A percentile compares a stretch with the other conserved stretches of the same genome.
phyloP scores from a whole-genome alignment of 345 rosid species.

The Barbarea vulgaris region DNA sequence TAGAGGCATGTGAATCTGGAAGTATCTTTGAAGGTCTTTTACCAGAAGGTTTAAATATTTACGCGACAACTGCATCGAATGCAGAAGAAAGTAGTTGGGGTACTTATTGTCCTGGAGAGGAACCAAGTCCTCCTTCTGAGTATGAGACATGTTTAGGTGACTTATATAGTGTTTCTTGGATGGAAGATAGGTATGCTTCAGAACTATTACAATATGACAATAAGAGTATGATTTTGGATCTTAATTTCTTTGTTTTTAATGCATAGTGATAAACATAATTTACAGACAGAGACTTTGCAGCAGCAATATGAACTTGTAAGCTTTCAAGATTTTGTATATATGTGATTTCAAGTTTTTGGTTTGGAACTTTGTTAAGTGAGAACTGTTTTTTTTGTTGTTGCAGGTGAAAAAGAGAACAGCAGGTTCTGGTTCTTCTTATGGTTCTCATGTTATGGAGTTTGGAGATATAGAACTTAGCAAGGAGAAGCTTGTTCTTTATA shows the following conservation, averaged over 20 bases:
- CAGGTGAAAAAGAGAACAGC: conserved; percentile 84
- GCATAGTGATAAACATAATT: conserved; percentile 75
- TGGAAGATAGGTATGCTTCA: conserved; percentile 87
- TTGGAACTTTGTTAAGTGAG: neutral
- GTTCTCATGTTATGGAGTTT: conserved; percentile 94
- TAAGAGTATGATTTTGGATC: neutral
- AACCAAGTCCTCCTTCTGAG: conserved; percentile 84
- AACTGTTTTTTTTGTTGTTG: conserved; percentile 20
- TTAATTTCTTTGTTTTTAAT: conserved; percentile 18
- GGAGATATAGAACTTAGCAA: conserved; percentile 68
- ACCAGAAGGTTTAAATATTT: conserved; percentile 83
- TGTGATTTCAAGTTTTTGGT: neutral
- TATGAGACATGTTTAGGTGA: conserved; percentile 97
- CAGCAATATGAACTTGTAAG: conserved; percentile 85
- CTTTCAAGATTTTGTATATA: neutral
- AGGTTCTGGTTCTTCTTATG: conserved; percentile 48
- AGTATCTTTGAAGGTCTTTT: conserved; percentile 99
- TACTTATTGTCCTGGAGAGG: conserved; percentile 95
- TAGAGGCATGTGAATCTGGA: conserved; percentile 99
- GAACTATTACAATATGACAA: neutral
- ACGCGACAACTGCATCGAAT: conserved; percentile 94
- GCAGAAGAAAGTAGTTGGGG: conserved; percentile 98
- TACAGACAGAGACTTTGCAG: conserved; percentile 65
- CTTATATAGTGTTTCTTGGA: conserved; percentile 96
- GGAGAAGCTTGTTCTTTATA: conserved; percentile 57